Evolutionary conservation across 164 flowering plant genomes (phyloP).

Genomic region (Kingdonia uniflora): DNA sequence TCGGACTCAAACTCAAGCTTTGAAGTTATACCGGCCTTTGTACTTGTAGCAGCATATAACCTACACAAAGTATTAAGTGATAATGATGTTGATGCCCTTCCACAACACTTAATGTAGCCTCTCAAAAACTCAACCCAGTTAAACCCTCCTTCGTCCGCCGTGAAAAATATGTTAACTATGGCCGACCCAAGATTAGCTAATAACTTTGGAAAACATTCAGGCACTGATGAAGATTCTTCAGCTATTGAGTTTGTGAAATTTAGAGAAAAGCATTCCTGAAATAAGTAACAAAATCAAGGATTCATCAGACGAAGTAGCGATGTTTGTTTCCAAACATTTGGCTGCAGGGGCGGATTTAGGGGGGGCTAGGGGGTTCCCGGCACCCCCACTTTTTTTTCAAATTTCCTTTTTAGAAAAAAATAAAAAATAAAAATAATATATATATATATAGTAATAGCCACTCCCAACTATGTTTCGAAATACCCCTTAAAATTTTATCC

Average conservation of each 20-base stretch:
- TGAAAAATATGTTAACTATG: conserved; percentile 52
- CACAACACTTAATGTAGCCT: conserved; percentile 69
- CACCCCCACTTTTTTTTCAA: too few species aligned
- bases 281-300: background rate
- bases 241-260: conserved; percentile 13
- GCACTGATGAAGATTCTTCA: conserved; percentile 21
- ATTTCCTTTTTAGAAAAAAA: too few species aligned
- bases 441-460: too few species aligned
- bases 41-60: conserved; percentile 32
- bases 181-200: conserved; percentile 51
- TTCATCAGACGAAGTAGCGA: background rate
- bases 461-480: too few species aligned
- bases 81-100: conserved; percentile 41
- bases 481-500: too few species aligned
- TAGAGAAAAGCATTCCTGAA: conserved; percentile 51
- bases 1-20: conserved; percentile 18
- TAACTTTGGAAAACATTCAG: conserved; percentile 32
- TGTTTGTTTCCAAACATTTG: too few species aligned
- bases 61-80: conserved; percentile 38
- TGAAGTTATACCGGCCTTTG: conserved; percentile 32
- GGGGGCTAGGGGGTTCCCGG: too few species aligned
- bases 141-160: conserved; percentile 44
- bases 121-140: conserved; percentile 67
- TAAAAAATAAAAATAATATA: too few species aligned
- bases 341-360: too few species aligned